phyloP scores from a whole-genome alignment of 139 green algal genomes.

The Pleodorina starrii region DNA sequence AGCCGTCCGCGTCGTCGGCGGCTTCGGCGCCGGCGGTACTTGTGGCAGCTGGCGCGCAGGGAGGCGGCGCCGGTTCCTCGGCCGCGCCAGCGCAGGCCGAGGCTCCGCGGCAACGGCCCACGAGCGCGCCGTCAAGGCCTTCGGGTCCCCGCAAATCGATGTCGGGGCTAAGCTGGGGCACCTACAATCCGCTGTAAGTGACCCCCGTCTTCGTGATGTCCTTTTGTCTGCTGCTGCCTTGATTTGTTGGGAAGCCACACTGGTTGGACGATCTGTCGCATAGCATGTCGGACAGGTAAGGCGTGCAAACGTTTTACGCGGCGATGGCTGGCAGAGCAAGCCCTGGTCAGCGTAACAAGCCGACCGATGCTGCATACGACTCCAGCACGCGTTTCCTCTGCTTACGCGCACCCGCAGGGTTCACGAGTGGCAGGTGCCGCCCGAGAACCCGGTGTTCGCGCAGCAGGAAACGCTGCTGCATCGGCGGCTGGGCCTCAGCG shows the following conservation, averaged over 20 bases:
- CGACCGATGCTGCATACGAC: too few species aligned
- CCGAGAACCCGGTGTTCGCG: background rate
- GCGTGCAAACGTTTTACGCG: too few species aligned
- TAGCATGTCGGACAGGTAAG: too few species aligned
- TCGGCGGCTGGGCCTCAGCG: slow-evolving; percentile 23
- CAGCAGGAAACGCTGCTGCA: slow-evolving; percentile 13
- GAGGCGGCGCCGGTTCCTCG: background rate
- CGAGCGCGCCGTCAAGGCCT: background rate
- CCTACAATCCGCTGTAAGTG: slow-evolving; percentile 50
- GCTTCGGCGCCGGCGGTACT: background rate
- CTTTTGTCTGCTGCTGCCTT: too few species aligned
- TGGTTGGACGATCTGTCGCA: too few species aligned
- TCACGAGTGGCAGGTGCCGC: slow-evolving; percentile 33
- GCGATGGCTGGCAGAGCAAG: too few species aligned
- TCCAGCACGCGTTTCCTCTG: too few species aligned
- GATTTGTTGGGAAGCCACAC: too few species aligned
- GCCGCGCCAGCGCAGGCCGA: too few species aligned
- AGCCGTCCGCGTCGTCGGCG: background rate
- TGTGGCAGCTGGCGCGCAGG: background rate
- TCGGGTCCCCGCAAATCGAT: background rate
- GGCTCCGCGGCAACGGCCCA: slow-evolving; percentile 3
- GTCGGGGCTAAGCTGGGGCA: slow-evolving; percentile 45
- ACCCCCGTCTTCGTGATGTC: background rate
- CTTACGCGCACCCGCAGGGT: background rate
- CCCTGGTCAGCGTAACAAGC: too few species aligned